Percentiles rank a stretch among this genome's conserved stretches.
Conservation (phyloP, 306 rosid species). For the Glycine soja region DNA sequence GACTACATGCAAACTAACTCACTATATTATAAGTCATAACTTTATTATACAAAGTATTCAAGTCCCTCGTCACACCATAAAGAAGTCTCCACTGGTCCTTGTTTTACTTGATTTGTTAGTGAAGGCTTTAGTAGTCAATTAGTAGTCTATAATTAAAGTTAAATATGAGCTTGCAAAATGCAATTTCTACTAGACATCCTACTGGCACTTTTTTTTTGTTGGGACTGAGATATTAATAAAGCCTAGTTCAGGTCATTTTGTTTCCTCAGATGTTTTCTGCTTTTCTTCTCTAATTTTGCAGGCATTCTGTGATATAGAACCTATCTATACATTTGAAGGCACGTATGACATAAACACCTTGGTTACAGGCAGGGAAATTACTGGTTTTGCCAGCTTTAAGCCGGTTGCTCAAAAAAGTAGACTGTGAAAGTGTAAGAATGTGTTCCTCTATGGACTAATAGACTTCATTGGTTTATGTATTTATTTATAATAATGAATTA, state of each 20-base stretch:
- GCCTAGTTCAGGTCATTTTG: not conserved
- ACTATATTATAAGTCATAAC: not conserved
- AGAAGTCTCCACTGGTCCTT: not conserved
- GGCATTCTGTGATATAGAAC: slow-evolving; percentile 95
- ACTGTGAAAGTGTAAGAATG: slow-evolving; percentile 52
- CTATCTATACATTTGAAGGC: slow-evolving; percentile 86
- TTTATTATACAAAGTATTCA: not conserved
- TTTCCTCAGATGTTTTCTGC: slow-evolving; percentile 14
- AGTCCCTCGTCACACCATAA: not conserved
- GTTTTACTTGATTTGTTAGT: not conserved
- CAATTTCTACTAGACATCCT: not conserved
- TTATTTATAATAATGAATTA: not conserved
- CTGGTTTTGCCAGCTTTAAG: slow-evolving; percentile 85
- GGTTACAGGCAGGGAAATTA: slow-evolving; percentile 81
- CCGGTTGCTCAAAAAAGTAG: slow-evolving; percentile 69
- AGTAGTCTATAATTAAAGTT: slow-evolving; percentile 7
- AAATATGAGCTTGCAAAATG: not conserved
- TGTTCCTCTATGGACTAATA: slow-evolving; percentile 21
- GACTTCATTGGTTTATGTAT: slow-evolving; percentile 23
- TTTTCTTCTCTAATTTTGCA: slow-evolving; percentile 40
- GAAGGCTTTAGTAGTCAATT: not conserved
- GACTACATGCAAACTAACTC: slow-evolving; percentile 11
- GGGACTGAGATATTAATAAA: not conserved
- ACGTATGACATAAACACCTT: slow-evolving; percentile 83
- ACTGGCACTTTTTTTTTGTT: not conserved